These are phyloP conservation scores for Aspergillus biplanus DNA, from an alignment of 495 filamentous ascomycete genomes.

Conservation along the genomic window DNA sequence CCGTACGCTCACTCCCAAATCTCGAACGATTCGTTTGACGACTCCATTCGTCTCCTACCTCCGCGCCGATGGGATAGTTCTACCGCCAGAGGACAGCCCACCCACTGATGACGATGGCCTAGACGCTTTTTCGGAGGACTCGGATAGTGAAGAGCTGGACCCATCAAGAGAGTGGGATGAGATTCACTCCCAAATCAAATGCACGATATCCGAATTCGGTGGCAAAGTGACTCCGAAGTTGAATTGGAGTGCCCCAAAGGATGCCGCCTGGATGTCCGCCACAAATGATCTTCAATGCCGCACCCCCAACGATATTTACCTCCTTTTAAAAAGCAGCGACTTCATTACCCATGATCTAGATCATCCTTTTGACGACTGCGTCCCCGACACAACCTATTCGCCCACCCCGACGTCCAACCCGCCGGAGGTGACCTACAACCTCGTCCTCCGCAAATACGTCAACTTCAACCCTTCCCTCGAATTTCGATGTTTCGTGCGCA, in stretches of 20 bases:
- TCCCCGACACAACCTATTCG: slow-evolving; percentile 37
- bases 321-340: slow-evolving; percentile 88
- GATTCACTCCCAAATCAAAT: slow-evolving; percentile 74
- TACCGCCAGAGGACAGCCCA: slow-evolving; percentile 60
- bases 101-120: slow-evolving; percentile 41
- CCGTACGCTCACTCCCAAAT: slow-evolving; percentile 79
- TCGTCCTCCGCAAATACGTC: slow-evolving; percentile 86
- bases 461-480: slow-evolving; percentile 87
- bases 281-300: slow-evolving; percentile 91
- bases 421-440: slow-evolving; percentile 59
- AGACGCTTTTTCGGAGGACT: slow-evolving; percentile 44
- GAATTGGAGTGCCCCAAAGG: slow-evolving; percentile 96
- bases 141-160: slow-evolving; percentile 53
- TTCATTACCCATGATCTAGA: slow-evolving; percentile 95
- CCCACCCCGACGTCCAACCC: slow-evolving; percentile 20
- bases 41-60: slow-evolving; percentile 81
- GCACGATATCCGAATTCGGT: slow-evolving; percentile 75
- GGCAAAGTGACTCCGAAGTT: slow-evolving; percentile 88
- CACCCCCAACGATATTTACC: slow-evolving; percentile 85
- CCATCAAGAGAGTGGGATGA: slow-evolving; percentile 66
- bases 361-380: slow-evolving; percentile 85
- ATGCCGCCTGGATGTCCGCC: slow-evolving; percentile 92
- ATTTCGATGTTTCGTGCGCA: slow-evolving; percentile 91
- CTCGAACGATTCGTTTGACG: slow-evolving; percentile 77
- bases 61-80: slow-evolving; percentile 88